These are phyloP conservation scores for Exophiala spinifera DNA, from an alignment of 2,329 filamentous ascomycete genomes.

Conservation along the genomic window DNA sequence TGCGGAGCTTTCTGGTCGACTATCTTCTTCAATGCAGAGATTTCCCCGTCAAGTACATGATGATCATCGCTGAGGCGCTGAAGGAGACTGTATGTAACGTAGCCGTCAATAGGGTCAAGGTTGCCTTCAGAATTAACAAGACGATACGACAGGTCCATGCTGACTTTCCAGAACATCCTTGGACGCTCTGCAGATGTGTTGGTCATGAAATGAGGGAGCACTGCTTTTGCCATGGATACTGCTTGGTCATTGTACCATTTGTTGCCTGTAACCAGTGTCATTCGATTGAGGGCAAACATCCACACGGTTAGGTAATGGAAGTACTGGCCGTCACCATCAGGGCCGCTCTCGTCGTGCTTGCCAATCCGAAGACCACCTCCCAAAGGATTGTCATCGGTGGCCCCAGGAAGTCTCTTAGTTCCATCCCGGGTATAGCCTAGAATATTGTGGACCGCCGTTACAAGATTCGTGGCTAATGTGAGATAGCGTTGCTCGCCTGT, in stretches of 20 bases:
- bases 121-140: conserved; percentile 54
- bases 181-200: conserved; percentile 35
- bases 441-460: conserved; percentile 51
- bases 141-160: conserved; percentile 46
- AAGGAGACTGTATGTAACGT: conserved; percentile 50
- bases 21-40: conserved; percentile 51
- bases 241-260: conserved; percentile 50
- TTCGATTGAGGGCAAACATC: conserved; percentile 61
- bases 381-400: conserved; percentile 52
- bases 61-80: conserved; percentile 37
- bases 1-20: conserved; percentile 46
- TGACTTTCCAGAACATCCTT: conserved; percentile 58
- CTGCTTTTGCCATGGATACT: conserved; percentile 50
- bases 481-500: conserved; percentile 45
- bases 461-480: conserved; percentile 48
- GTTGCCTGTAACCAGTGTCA: conserved; percentile 49
- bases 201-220: conserved; percentile 53
- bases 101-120: conserved; percentile 56
- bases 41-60: conserved; percentile 45
- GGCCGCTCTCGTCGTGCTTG: conserved; percentile 49
- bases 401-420: conserved; percentile 46
- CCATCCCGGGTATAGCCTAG: conserved; percentile 54
- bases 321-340: conserved; percentile 59
- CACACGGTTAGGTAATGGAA: conserved; percentile 61
- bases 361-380: conserved; percentile 58